phyloP scores from a whole-genome alignment of 2,329 filamentous ascomycete species.

The Zasmidium angulare region DNA sequence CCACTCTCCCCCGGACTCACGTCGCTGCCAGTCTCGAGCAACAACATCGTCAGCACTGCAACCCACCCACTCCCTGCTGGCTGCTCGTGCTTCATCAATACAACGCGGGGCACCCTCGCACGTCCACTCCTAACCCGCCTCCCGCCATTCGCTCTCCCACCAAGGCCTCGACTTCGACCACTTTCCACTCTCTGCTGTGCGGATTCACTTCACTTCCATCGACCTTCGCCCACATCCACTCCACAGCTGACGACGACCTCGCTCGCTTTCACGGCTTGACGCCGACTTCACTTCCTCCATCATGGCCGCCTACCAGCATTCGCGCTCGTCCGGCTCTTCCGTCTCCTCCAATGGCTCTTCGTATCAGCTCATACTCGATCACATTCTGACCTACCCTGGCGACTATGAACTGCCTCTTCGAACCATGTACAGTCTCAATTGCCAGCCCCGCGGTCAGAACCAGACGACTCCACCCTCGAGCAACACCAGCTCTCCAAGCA shows the following conservation, averaged over 20 bases:
- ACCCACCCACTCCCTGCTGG: background rate
- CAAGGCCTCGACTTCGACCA: background rate
- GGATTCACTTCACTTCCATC: background rate
- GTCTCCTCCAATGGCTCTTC: conserved; percentile 43
- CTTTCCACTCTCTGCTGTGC: background rate
- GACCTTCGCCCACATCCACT: background rate
- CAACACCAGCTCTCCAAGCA: conserved; percentile 39
- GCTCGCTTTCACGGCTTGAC: background rate
- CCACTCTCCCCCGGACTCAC: background rate
- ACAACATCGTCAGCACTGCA: background rate
- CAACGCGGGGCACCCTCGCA: background rate
- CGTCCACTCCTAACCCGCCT: background rate
- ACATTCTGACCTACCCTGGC: conserved; percentile 60
- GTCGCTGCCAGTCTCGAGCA: too few relatives aligned
- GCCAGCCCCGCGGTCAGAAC: conserved; percentile 50
- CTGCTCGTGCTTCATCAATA: background rate
- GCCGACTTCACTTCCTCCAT: background rate
- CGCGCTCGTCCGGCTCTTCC: conserved; percentile 29
- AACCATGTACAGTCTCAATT: conserved; percentile 68
- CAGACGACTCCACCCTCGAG: conserved; percentile 34
- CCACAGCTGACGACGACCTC: background rate
- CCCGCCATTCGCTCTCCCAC: background rate
- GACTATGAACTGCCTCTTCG: conserved; percentile 66
- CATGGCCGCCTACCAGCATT: conserved; percentile 16
- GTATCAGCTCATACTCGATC: conserved; percentile 53